phyloP scores from a whole-genome alignment of 345 rosid genomes.

The Boechera stricta region DNA sequence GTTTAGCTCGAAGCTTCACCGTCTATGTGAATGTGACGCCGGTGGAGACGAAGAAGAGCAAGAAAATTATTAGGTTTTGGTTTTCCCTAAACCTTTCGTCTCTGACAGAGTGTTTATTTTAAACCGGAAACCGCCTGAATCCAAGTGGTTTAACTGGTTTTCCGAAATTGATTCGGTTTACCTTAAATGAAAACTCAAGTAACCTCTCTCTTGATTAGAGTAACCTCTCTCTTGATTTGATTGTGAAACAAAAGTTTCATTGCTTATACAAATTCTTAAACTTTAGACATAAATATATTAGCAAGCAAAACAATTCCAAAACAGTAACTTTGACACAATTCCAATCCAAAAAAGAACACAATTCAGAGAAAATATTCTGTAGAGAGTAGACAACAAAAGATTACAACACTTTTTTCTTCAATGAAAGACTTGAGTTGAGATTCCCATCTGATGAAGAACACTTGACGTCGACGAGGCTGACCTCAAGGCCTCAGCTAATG shows the following conservation, averaged over 20 bases:
- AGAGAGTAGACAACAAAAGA: neutral
- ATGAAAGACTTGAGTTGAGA: constrained; percentile 45
- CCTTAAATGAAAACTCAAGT: neutral
- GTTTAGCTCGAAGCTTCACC: constrained; percentile 5
- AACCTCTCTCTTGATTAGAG: neutral
- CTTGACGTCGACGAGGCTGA: constrained; percentile 54
- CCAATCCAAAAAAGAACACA: neutral
- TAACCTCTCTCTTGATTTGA: neutral
- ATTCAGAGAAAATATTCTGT: neutral
- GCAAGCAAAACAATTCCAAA: neutral
- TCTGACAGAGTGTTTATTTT: neutral
- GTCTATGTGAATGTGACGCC: neutral
- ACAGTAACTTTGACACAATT: constrained; percentile 4
- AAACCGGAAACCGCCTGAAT: neutral
- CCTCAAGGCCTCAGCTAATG: constrained; percentile 86
- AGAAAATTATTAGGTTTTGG: neutral
- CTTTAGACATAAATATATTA: neutral
- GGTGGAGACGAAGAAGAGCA: neutral
- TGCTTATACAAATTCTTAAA: constrained; percentile 11
- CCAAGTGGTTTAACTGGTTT: constrained; percentile 2
- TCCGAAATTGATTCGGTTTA: constrained; percentile 8
- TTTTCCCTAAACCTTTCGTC: neutral
- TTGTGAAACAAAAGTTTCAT: constrained; percentile 25
- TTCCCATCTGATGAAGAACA: constrained; percentile 65
- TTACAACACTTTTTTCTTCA: constrained; percentile 19